phyloP scores from a whole-genome alignment of 164 flowering plant genomes.

The Chimonanthus praecox region DNA sequence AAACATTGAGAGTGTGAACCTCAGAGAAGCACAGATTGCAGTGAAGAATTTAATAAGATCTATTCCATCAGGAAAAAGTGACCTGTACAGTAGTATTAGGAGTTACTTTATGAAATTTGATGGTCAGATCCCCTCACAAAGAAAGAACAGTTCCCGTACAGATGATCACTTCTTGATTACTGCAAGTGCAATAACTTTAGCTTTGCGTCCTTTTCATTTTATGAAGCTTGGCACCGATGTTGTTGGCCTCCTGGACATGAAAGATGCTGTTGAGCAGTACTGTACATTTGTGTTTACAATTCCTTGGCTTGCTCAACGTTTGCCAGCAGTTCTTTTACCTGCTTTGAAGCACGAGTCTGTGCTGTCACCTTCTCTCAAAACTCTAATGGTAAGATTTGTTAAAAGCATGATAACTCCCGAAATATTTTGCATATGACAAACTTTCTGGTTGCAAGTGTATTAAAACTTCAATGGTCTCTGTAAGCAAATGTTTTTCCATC shows the following conservation, averaged over 20 bases:
- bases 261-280: constrained; percentile 50
- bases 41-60: constrained; percentile 44
- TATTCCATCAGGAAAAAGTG: constrained; percentile 48
- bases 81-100: constrained; percentile 54
- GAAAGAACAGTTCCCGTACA: constrained; percentile 20
- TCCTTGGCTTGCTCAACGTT: constrained; percentile 70
- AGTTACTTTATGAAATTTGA: constrained; percentile 48
- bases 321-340: constrained; percentile 70
- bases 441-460: background rate
- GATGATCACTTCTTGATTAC: constrained; percentile 68
- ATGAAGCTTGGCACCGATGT: constrained; percentile 20
- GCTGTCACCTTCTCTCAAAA: constrained; percentile 60
- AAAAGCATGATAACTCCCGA: constrained; percentile 4
- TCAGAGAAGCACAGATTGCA: constrained; percentile 44
- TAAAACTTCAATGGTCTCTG: background rate
- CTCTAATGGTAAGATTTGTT: constrained; percentile 61
- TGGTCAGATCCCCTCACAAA: constrained; percentile 21
- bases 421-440: constrained; percentile 2
- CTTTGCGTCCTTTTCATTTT: constrained; percentile 71
- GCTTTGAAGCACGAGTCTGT: constrained; percentile 76
- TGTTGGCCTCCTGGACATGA: constrained; percentile 21
- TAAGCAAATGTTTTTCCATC: background rate
- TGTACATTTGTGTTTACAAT: constrained; percentile 60
- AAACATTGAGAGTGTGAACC: constrained; percentile 19
- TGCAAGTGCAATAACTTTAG: constrained; percentile 80